These are phyloP conservation scores for Russula sp. DNA, from an alignment of 768 basidiomycete species.

Conservation along the genomic window DNA sequence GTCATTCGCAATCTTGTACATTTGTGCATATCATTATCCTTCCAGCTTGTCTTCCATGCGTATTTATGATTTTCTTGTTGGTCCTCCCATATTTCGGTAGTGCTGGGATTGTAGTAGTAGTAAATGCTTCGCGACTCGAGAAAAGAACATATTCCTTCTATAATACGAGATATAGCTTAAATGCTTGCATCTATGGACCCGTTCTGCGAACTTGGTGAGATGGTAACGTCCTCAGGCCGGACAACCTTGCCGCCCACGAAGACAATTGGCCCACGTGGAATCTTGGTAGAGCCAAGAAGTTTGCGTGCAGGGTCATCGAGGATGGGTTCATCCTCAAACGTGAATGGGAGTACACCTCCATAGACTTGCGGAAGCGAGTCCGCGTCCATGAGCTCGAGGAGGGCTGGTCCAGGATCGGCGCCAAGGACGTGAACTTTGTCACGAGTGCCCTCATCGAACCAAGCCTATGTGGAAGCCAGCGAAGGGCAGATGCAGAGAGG, in stretches of 20 bases:
- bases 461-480: slow-evolving; percentile 43
- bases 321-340: slow-evolving; percentile 61
- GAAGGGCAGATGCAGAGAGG: background rate
- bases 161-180: background rate
- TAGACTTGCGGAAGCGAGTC: slow-evolving; percentile 62
- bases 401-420: slow-evolving; percentile 51
- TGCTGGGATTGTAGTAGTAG: background rate
- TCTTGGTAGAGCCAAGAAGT: slow-evolving; percentile 42
- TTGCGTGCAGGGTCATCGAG: slow-evolving; percentile 55
- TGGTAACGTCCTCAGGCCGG: slow-evolving; percentile 18
- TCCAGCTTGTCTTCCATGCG: background rate
- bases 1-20: slow-evolving; percentile 6
- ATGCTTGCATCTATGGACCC: background rate
- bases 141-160: background rate
- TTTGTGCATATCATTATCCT: slow-evolving; percentile 28
- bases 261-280: slow-evolving; percentile 56
- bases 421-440: slow-evolving; percentile 75
- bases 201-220: background rate
- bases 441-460: slow-evolving; percentile 78
- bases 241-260: slow-evolving; percentile 48
- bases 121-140: background rate
- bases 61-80: slow-evolving; percentile 9
- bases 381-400: slow-evolving; percentile 50
- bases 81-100: background rate
- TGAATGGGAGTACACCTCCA: slow-evolving; percentile 73